Evolutionary conservation across 1,139 yeast species (phyloP).

Genomic region (Taphrina populina): DNA sequence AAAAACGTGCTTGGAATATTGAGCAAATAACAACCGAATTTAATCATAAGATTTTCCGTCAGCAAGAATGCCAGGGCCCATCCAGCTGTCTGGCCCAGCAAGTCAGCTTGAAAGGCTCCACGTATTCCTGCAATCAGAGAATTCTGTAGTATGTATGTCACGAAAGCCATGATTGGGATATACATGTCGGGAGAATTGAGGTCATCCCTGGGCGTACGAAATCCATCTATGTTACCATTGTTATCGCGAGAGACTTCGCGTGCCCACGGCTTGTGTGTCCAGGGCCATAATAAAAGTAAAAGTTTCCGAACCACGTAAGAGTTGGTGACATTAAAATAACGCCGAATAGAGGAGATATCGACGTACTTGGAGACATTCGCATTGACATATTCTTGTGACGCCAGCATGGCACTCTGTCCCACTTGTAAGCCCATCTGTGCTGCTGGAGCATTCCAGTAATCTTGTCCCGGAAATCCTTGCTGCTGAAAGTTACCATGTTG

Average conservation of each 20-base stretch:
- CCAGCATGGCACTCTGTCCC: conserved; percentile 76
- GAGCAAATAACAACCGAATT: conserved; percentile 62
- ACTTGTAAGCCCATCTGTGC: conserved; percentile 84
- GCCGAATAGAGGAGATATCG: conserved; percentile 55
- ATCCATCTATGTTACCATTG: conserved; percentile 50
- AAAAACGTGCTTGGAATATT: conserved; percentile 50
- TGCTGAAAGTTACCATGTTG: conserved; percentile 34
- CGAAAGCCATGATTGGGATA: conserved; percentile 88
- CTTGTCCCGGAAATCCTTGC: conserved; percentile 40
- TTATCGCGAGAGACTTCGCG: conserved; percentile 31
- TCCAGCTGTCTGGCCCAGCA: conserved; percentile 86
- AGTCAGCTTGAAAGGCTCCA: conserved; percentile 90
- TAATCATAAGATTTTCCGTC: conserved; percentile 63
- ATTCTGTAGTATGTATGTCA: conserved; percentile 82
- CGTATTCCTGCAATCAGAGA: conserved; percentile 82
- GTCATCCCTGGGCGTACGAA: conserved; percentile 75
- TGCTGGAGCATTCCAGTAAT: conserved; percentile 71
- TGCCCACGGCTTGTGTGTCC: conserved; percentile 76
- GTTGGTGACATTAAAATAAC: conserved; percentile 90
- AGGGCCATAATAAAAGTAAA: conserved; percentile 76
- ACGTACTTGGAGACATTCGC: conserved; percentile 55
- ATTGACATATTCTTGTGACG: conserved; percentile 69
- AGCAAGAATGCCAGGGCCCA: conserved; percentile 81
- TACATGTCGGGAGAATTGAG: conserved; percentile 95
- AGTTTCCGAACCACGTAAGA: conserved; percentile 76